Evolutionary conservation across 2,329 filamentous ascomycete genomes (phyloP), one percentile per base, ranked within the genome.

Genomic region (Penicillium digitatum): DNA sequence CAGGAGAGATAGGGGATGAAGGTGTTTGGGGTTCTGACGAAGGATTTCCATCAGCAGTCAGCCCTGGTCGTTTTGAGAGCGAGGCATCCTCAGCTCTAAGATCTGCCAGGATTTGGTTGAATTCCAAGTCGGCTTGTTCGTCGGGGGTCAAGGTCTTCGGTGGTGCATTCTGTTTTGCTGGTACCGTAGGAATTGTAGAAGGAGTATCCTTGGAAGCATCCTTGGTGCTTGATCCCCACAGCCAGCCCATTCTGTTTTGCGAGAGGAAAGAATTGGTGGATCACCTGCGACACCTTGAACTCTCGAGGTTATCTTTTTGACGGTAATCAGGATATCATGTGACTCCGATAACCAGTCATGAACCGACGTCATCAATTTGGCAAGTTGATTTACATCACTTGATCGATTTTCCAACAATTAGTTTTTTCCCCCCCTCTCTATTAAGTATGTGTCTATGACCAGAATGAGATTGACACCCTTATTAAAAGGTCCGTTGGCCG

Each of bases 41-140:
- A 4, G 22, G 38, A 24, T 50, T 54, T 32, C 51, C 50, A 52
- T 46, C 53, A 24, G 50, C 34, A 22, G 39, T 45, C 6, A 45
- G 32, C 11, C 35, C 35, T 26, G 47, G n/a, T 34, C n/a, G 11
- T 16, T 51, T 58, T 51, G 54, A 62, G 38, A 50, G 47, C 8
- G 52, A 63, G 48, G 47, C 56, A 20, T 57, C 58, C 38, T 68
- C 60, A 60, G 70, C 61, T 54, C 72, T 63, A 82, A 74, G 56
- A 78, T 76, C 58, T 31, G 77, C 76, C 52, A 84, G 73, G 49
- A 85, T 74, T 55, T 77, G 72, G 57, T 78, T 75, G 62, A 84
- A 76, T 64, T 85, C 82, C 48, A 76, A 73, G 59, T 84, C 79
- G 60, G 79, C 78, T 67, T 78, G 72, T 64, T 81, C 76, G 60